phyloP scores from a whole-genome alignment of 2,329 filamentous ascomycete species.

The Dryadomyces quercus-mongolicae region DNA sequence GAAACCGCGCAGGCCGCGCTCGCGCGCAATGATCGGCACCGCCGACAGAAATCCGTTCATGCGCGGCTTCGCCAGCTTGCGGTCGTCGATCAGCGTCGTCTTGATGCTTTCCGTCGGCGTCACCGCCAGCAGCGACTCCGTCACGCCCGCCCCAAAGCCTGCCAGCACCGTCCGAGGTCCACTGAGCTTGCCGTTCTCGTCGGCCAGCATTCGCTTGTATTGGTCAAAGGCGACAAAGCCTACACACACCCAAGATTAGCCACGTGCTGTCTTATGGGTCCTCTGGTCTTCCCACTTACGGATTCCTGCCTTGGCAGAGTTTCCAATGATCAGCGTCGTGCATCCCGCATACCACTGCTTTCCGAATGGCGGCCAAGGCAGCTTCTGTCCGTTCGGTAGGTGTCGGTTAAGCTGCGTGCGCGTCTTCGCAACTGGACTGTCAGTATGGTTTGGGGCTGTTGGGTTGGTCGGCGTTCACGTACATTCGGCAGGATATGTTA shows the following conservation, averaged over 20 bases:
- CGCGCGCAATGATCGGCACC: constrained; percentile 71
- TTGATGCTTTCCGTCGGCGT: constrained; percentile 98
- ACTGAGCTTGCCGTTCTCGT: constrained; percentile 76
- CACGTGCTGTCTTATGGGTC: neutral
- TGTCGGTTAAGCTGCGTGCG: constrained; percentile 83
- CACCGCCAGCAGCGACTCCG: constrained; percentile 84
- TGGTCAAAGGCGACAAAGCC: constrained; percentile 93
- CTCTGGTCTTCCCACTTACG: constrained; percentile 32
- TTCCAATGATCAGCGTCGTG: constrained; percentile 92
- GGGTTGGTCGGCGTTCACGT: constrained; percentile 21
- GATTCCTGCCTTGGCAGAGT: constrained; percentile 91
- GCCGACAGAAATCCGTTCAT: constrained; percentile 90
- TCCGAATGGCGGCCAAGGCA: constrained; percentile 91
- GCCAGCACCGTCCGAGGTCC: constrained; percentile 85
- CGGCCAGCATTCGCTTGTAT: constrained; percentile 74
- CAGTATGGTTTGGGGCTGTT: neutral
- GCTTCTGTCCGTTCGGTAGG: constrained; percentile 69
- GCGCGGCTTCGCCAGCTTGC: constrained; percentile 72
- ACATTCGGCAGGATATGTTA: constrained; percentile 93
- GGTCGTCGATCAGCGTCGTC: constrained; percentile 95
- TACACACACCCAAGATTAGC: constrained; percentile 19
- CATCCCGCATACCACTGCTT: constrained; percentile 95
- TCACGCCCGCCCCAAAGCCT: constrained; percentile 88
- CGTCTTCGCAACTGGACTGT: constrained; percentile 70
- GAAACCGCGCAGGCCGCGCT: constrained; percentile 82